Conservation (phyloP, 768 basidiomycete species). For the Lentinus brumalis region DNA sequence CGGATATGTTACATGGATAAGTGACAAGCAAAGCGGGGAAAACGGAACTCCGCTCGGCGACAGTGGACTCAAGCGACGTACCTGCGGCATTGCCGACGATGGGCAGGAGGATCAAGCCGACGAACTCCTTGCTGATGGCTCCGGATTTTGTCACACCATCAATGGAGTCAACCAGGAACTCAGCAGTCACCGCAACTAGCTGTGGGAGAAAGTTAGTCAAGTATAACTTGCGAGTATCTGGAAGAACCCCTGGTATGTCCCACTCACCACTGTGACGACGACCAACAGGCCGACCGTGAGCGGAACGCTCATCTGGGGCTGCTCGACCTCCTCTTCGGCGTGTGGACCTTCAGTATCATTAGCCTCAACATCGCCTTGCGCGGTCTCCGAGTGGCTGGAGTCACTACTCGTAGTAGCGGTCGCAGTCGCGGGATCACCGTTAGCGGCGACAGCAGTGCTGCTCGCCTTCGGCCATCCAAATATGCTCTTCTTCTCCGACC, state of each 20-base stretch:
- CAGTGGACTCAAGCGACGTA: conserved; percentile 1
- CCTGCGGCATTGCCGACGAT: conserved; percentile 90
- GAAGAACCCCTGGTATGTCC: not conserved
- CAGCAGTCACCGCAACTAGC: conserved; percentile 57
- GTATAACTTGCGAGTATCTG: too few species aligned
- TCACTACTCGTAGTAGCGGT: not conserved
- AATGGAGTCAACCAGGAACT: conserved; percentile 79
- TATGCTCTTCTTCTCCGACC: not conserved
- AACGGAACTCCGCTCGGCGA: not conserved
- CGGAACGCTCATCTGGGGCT: conserved; percentile 37
- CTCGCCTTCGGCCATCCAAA: not conserved
- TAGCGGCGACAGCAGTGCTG: not conserved
- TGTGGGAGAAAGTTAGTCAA: conserved; percentile 9
- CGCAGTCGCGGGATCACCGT: not conserved
- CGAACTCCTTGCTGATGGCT: conserved; percentile 73
- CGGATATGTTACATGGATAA: too few species aligned
- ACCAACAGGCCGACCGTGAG: conserved; percentile 38
- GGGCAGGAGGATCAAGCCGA: conserved; percentile 86
- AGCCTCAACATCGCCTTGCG: conserved; percentile 11
- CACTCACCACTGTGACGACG: conserved; percentile 42
- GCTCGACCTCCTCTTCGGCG: conserved; percentile 33
- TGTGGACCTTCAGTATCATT: not conserved
- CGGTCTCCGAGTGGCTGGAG: not conserved
- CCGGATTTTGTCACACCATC: conserved; percentile 63
- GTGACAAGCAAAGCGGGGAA: too few species aligned